Base-by-base conservation (phyloP, 75 land plant species). In the Pinus albicaulis region DNA sequence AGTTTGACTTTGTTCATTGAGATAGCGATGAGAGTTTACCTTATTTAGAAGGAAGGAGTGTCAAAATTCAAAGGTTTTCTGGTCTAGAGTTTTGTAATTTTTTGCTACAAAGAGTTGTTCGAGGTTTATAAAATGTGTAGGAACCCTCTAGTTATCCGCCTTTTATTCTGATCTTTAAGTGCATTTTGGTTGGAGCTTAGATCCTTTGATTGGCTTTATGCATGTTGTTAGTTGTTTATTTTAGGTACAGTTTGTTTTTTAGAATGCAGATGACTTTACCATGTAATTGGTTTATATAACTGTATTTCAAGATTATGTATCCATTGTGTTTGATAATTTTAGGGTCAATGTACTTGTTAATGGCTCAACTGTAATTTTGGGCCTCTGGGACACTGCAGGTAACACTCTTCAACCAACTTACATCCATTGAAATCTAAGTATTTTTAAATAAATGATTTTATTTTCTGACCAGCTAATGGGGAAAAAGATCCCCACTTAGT, bases 261-360 rank as follows among this genome's bases (percentile, higher is more conserved):
- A 60, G 26, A 72, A 44, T 20, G 55, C 74, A 20, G 24, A 20
- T 19, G n/a, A 31, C 31, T 31, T 38, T 2, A 16, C 66, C 16
- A 63, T 24, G 17, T 41, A 6, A 16, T 44, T n/a, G 14, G 26
- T 72, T 68, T 19, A 16, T 77, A 24, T 48, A 26, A 4, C 76
- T 72, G 28, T 44, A 6, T 26, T 28, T 56, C 72, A 90, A 91
- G 91, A 88, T 53, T 90, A 90, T 57, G 76, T 90, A 53, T 91
- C 92, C 2, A 88, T 88, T 1, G 86, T 90, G 41, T 90, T 90
- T 77, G 86, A 90, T 78, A 84, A 91, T 74, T 88, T 88, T 57
- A 88, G 88, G 61, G 88, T 84, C 38, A 88, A 88, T 83, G 91
- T 88, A 36, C 83, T 89, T 57, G 86, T 86, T 5, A 91, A 91